Conservation (phyloP, 257 asterid species). For the Solanum dulcamara region DNA sequence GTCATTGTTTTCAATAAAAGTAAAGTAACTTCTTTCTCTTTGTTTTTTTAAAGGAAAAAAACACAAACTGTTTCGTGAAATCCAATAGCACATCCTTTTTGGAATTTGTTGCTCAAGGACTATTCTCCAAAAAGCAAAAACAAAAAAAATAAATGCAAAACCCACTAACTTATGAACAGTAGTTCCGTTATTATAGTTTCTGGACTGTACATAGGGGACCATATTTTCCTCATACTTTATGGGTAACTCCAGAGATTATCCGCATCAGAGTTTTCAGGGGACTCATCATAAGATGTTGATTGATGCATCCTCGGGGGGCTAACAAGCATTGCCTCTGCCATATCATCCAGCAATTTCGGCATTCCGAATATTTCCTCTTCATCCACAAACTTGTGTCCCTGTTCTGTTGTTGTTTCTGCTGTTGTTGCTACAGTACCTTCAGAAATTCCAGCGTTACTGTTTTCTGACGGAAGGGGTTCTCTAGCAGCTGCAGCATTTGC, state of each 20-base stretch:
- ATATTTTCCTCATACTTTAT: neutral
- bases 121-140: neutral
- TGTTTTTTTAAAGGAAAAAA: neutral
- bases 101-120: neutral
- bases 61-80: neutral
- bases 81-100: neutral
- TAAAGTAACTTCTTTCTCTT: neutral
- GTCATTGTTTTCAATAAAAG: neutral
- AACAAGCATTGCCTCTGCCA: conserved; percentile 9
- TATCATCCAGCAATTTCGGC: conserved; percentile 5
- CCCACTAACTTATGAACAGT: neutral
- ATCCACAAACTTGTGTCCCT: neutral
- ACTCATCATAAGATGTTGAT: neutral
- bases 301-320: conserved; percentile 6
- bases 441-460: neutral
- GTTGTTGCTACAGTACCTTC: neutral
- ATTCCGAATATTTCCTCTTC: conserved; percentile 3
- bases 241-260: conserved; percentile 2
- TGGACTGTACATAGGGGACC: neutral
- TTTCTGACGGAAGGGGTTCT: neutral
- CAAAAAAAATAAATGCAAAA: too few relatives aligned
- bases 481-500: neutral
- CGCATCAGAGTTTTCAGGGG: conserved; percentile 1
- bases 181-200: neutral
- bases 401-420: too few relatives aligned